phyloP scores from a whole-genome alignment of 2,329 filamentous ascomycete species.

The Colletotrichum plurivorum region DNA sequence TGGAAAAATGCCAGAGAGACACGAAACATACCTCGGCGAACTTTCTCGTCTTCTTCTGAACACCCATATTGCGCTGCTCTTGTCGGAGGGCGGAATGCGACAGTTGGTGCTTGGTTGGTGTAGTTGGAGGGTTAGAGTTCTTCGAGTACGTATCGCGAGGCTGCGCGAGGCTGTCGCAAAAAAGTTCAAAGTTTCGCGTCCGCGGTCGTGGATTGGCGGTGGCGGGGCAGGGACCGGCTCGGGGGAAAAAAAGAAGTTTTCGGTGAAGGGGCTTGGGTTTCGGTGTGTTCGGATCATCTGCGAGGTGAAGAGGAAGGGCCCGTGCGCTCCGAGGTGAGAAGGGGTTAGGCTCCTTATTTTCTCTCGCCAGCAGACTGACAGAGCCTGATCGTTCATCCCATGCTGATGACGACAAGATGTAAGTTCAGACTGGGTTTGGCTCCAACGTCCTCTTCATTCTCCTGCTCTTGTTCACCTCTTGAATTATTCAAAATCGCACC shows the following conservation, averaged over 20 bases:
- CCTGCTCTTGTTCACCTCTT: too few relatives aligned
- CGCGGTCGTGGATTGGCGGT: not conserved
- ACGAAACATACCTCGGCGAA: constrained; percentile 75
- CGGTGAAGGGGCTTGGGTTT: constrained; percentile 22
- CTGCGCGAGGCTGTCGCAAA: constrained; percentile 29
- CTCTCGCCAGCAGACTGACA: not conserved
- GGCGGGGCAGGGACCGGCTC: constrained; percentile 14
- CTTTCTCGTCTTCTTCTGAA: constrained; percentile 91
- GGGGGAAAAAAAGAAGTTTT: constrained; percentile 36
- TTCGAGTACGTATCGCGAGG: constrained; percentile 8
- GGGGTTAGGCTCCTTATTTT: constrained; percentile 8
- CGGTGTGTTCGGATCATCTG: not conserved
- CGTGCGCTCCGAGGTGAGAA: constrained; percentile 19
- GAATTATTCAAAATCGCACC: too few relatives aligned
- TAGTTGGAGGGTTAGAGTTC: constrained; percentile 5
- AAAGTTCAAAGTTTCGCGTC: too few relatives aligned
- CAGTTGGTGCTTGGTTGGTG: constrained; percentile 3
- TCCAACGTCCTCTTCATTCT: too few relatives aligned
- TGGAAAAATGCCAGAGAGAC: constrained; percentile 41
- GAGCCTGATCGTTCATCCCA: not conserved
- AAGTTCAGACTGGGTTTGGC: too few relatives aligned
- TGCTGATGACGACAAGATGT: not conserved
- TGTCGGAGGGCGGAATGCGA: constrained; percentile 7
- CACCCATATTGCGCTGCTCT: constrained; percentile 74
- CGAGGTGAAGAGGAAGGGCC: not conserved